phyloP scores from a whole-genome alignment of 75 land plant species.

The Isoetes taiwanensis region DNA sequence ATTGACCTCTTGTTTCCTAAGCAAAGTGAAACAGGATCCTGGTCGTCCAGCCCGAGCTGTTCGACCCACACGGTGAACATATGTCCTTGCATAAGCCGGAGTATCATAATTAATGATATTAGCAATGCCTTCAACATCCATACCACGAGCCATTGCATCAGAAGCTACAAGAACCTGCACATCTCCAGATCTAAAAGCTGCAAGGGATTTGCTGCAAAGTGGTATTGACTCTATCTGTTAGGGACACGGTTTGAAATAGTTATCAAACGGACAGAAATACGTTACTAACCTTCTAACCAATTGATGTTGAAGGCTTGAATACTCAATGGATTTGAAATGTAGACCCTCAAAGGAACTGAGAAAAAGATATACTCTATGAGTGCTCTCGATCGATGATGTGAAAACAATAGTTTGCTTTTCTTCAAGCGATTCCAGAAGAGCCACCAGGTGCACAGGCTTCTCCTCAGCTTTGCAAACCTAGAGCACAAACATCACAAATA shows the following conservation, averaged over 20 bases:
- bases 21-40: conserved; percentile 71
- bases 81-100: conserved; percentile 73
- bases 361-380: conserved; percentile 50
- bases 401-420: conserved; percentile 70
- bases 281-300: conserved; percentile 51
- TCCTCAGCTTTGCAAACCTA: conserved; percentile 57
- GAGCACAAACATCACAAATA: no score
- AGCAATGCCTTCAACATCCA: conserved; percentile 89
- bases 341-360: conserved; percentile 46
- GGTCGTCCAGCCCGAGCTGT: conserved; percentile 86
- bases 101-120: conserved; percentile 86
- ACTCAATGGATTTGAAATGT: conserved; percentile 42
- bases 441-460: conserved; percentile 57
- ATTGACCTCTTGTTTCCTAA: conserved; percentile 59
- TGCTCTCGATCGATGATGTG: conserved; percentile 70
- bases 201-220: conserved; percentile 57
- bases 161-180: conserved; percentile 73
- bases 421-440: conserved; percentile 42
- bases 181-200: conserved; percentile 50
- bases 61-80: conserved; percentile 89
- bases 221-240: neutral
- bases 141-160: conserved; percentile 97
- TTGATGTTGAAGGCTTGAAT: conserved; percentile 72
- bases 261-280: neutral
- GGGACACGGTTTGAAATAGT: neutral